Base-by-base conservation (phyloP, 495 filamentous ascomycete genomes). In the Penicillium parvum region DNA sequence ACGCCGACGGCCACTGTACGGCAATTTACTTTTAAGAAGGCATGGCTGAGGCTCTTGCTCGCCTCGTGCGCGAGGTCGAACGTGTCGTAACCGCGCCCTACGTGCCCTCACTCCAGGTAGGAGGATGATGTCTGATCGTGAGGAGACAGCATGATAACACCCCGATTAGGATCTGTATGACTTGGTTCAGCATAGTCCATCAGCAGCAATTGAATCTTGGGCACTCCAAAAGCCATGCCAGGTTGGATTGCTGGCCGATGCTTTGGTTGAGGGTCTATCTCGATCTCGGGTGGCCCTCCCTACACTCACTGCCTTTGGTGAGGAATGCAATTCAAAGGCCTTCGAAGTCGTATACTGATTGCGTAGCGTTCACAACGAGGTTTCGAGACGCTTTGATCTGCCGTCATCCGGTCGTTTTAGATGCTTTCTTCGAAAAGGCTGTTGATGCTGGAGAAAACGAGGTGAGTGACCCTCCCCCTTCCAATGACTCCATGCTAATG, bases 191-290 rank as follows among this genome's bases (percentile, higher is more conserved):
- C 16, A 49, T 19, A 21, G 41, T 5, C 28, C 60, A 8, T 10
- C 37, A 4, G 15, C 29, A 3, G 40, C 37, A 5, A 38, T 76
- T 3, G 45, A 45, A 3, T 49, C 46, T 0, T 79, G 75, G 75
- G 65, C 61, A 7, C 38, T 52, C 12, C 63, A 57, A 30, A 77
- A 76, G 45, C 64, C 61, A 20, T 77, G 75, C 44, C 70, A 75
- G 41, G 50, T 74, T 15, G 61, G 58, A 2, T 35, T 59, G 19
- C 38, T 79, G 10, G 67, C 55, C 17, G 60, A 68, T 26, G 52
- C 68, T 26, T 45, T 75, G 26, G 53, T 76, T 11, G 72, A 78
- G 30, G 62, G 65, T 6, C 50, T 76, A 7, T 63, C 71, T 5
- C 64, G 55, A 28, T 73, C 69, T 23, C 58, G 57, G 1, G 60